Base-by-base conservation (phyloP, 257 asterid species). In the Salvia rosmarinus region DNA sequence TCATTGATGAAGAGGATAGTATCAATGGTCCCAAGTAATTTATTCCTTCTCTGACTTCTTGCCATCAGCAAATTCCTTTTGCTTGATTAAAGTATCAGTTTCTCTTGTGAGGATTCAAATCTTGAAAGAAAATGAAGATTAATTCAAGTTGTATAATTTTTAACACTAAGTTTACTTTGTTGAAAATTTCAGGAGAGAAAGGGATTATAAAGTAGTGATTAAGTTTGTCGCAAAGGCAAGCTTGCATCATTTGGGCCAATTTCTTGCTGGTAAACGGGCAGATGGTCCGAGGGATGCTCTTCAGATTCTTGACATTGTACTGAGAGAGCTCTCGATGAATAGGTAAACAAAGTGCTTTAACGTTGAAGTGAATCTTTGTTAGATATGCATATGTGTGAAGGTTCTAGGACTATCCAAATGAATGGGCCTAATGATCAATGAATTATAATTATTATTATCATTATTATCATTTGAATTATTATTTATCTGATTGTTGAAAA, bases 261-360 rank as follows among this genome's bases (percentile, higher is more conserved):
- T 95, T 82, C 98, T 95, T 72, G 92, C 97, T n/a, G 98, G 99
- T 11, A 92, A 88, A 78, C 86, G 96, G 1, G 92, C 95, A 0
- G 99, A 95, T 70, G 90, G 96, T 60, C 99, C 98, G 5, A 89
- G 84, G 72, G 98, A 95, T 64, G 96, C 97, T 42, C 95, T 95
- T 80, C 96, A 95, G 75, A 92, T 95, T 81, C 92, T 95, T 23
- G 98, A 95, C 75, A 90, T 92, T 80, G 99, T 95, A 65, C 71
- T 95, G 59, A 85, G 99, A 77, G 98, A 95, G 87, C 94, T 87
- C 58, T 92, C 98, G 1, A 74, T 83, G 62, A 86, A 82, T 72
- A 90, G 96, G 99, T 95, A 80, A 35, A 32, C 28, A 21, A 40
- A 34, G 4, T 56, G 47, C 40, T 12, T 1, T 14, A 39, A 2